Evolutionary conservation across 441 rosid genomes (phyloP).

Genomic region (Pelargonium myrrhifolium): DNA sequence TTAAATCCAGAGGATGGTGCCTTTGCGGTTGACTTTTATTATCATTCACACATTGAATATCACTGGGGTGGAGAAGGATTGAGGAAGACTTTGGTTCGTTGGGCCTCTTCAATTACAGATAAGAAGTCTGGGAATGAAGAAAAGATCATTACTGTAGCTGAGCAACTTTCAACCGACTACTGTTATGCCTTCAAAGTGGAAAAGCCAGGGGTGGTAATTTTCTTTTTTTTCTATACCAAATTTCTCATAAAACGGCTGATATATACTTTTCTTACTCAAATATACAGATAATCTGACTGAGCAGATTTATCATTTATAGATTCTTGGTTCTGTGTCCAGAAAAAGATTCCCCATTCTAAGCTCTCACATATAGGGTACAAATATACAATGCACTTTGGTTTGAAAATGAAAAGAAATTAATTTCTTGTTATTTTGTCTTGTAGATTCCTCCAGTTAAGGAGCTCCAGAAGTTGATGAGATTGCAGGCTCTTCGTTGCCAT

Average conservation of each 20-base stretch:
- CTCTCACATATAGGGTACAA: background rate
- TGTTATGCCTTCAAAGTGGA: constrained; percentile 71
- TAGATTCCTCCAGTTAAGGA: constrained; percentile 81
- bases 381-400: background rate
- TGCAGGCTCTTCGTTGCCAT: constrained; percentile 89
- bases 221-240: constrained; percentile 10
- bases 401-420: background rate
- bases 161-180: constrained; percentile 54
- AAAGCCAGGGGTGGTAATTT: constrained; percentile 46
- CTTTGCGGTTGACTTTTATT: constrained; percentile 64
- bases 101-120: constrained; percentile 57
- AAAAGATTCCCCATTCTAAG: background rate
- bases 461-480: constrained; percentile 70
- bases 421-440: constrained; percentile 11
- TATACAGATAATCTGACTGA: constrained; percentile 12
- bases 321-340: constrained; percentile 81
- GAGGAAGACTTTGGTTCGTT: constrained; percentile 77
- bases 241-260: background rate
- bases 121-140: constrained; percentile 39
- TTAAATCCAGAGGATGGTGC: constrained; percentile 48
- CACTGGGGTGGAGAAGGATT: constrained; percentile 93
- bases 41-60: constrained; percentile 66
- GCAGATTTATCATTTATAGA: background rate
- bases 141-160: constrained; percentile 47
- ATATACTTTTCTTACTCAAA: background rate